Percentiles rank a stretch among this genome's conserved stretches.
These are phyloP conservation scores for Amanita pseudoporphyria DNA, from an alignment of 768 basidiomycete genomes.

Conservation along the genomic window DNA sequence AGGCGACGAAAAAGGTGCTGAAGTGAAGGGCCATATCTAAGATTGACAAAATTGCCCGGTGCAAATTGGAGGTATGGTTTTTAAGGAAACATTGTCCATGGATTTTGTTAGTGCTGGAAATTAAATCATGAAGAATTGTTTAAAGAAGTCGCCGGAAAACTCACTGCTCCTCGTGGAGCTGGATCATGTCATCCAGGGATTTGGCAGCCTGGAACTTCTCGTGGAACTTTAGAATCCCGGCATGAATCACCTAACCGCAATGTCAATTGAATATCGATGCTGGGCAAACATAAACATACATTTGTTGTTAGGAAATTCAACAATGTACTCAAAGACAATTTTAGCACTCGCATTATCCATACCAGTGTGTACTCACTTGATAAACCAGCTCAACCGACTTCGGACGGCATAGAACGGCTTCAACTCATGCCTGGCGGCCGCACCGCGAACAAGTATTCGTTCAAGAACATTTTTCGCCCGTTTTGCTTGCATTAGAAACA, in stretches of 20 bases:
- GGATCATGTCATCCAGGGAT: slow-evolving; percentile 73
- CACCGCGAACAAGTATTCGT: slow-evolving; percentile 55
- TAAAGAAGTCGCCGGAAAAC: slow-evolving; percentile 16
- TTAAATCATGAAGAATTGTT: background rate
- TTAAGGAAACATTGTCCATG: slow-evolving; percentile 50
- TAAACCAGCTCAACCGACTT: slow-evolving; percentile 73
- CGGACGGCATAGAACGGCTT: slow-evolving; percentile 73
- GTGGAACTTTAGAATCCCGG: slow-evolving; percentile 52
- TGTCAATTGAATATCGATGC: slow-evolving; percentile 2
- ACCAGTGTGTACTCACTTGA: slow-evolving; percentile 50
- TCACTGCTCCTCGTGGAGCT: slow-evolving; percentile 60
- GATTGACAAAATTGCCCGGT: slow-evolving; percentile 56
- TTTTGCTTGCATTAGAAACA: slow-evolving; percentile 64
- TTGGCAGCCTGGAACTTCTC: slow-evolving; percentile 38
- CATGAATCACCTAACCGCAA: slow-evolving; percentile 51
- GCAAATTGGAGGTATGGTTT: slow-evolving; percentile 50
- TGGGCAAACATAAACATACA: slow-evolving; percentile 27
- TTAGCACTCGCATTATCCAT: background rate
- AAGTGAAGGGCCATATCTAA: slow-evolving; percentile 71
- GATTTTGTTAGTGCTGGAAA: slow-evolving; percentile 47
- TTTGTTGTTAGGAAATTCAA: slow-evolving; percentile 67
- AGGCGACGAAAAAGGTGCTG: slow-evolving; percentile 49
- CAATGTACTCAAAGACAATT: slow-evolving; percentile 34
- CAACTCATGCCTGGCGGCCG: slow-evolving; percentile 33
- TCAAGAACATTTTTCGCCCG: slow-evolving; percentile 67